These are phyloP conservation scores for Trichomonas vaginalis DNA, from an alignment of 208 protist genomes.

Conservation along the genomic window DNA sequence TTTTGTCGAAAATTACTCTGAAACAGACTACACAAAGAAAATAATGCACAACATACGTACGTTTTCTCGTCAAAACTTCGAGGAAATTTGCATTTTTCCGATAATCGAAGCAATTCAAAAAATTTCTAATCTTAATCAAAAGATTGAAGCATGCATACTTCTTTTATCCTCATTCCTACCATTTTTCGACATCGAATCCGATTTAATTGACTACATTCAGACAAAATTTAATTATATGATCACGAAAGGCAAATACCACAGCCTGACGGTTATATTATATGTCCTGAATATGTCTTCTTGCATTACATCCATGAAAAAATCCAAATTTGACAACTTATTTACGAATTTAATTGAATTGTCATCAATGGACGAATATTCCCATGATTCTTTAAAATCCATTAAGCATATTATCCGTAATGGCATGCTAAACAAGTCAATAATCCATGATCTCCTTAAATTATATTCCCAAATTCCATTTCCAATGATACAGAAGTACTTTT, in stretches of 20 bases:
- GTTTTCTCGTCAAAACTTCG: not conserved
- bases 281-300: not conserved
- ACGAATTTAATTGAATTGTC: not conserved
- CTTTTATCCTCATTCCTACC: not conserved
- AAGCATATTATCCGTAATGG: not conserved
- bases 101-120: not conserved
- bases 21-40: not conserved
- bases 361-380: not conserved
- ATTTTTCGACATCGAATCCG: not conserved
- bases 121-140: not conserved
- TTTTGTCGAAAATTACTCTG: not conserved
- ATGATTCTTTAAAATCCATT: not conserved
- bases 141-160: not conserved
- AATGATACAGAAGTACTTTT: not conserved
- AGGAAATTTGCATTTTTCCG: not conserved
- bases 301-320: not conserved
- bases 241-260: not conserved
- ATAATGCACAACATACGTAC: not conserved
- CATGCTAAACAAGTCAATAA: not conserved
- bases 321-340: not conserved
- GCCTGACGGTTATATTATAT: not conserved
- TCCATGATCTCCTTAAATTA: not conserved
- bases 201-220: not conserved
- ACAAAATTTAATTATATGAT: not conserved
- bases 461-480: not conserved